Conservation (phyloP, 2,329 filamentous ascomycete genomes). For the Coccinonectria pachysandricola region DNA sequence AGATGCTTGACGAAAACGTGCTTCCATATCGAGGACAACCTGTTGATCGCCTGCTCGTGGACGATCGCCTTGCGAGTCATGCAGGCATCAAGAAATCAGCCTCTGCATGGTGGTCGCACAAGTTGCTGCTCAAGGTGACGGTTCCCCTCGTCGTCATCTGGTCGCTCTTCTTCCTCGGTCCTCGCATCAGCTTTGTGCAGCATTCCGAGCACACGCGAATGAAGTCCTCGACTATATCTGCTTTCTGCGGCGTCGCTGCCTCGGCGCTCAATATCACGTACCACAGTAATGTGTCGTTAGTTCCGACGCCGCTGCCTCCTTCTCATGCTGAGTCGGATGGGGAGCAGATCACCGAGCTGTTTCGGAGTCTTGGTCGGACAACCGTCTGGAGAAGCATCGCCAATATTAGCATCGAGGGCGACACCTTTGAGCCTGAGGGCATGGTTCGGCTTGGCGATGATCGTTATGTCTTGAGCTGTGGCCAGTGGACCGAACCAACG, state of each 20-base stretch:
- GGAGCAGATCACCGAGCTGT: conserved; percentile 26
- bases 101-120: conserved; percentile 6
- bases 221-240: conserved; percentile 9
- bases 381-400: conserved; percentile 33
- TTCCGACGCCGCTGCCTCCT: conserved; percentile 24
- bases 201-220: conserved; percentile 5
- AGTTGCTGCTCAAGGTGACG: conserved; percentile 8
- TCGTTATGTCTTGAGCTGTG: conserved; percentile 34
- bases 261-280: conserved; percentile 24
- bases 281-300: conserved; percentile 20
- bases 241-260: conserved; percentile 10
- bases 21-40: not conserved
- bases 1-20: not conserved
- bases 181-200: conserved; percentile 6
- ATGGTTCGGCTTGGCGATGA: conserved; percentile 32
- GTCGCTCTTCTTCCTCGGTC: conserved; percentile 9
- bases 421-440: conserved; percentile 39
- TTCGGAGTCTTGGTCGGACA: conserved; percentile 26
- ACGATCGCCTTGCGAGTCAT: not conserved
- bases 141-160: conserved; percentile 9
- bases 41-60: not conserved
- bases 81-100: not conserved
- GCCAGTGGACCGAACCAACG: conserved; percentile 31
- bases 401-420: conserved; percentile 32
- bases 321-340: conserved; percentile 25